A percentile compares a stretch with the other conserved stretches of the same genome.
phyloP scores from a whole-genome alignment of 2,329 filamentous ascomycete species.

The Penicillium sp. region DNA sequence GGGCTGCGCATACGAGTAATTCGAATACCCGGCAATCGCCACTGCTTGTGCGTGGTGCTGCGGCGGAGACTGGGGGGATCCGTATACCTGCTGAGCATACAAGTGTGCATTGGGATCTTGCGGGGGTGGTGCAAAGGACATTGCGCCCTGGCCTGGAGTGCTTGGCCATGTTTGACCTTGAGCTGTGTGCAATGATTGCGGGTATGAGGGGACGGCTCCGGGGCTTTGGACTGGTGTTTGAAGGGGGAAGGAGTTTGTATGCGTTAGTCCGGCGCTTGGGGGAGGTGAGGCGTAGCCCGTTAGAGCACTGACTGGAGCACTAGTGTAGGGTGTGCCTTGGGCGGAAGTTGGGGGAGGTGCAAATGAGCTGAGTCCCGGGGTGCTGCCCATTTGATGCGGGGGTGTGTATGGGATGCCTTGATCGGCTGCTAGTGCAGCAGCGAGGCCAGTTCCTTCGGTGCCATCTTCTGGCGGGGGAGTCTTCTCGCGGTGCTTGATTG shows the following conservation, averaged over 20 bases:
- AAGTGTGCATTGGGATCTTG: constrained; percentile 35
- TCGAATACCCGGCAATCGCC: constrained; percentile 42
- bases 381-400: constrained; percentile 26
- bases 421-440: constrained; percentile 44
- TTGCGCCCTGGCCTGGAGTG: constrained; percentile 24
- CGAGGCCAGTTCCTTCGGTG: constrained; percentile 48
- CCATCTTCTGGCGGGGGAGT: constrained; percentile 64
- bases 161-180: constrained; percentile 17
- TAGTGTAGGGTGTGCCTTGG: constrained; percentile 26
- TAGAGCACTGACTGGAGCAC: constrained; percentile 17
- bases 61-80: constrained; percentile 22
- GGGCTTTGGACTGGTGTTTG: constrained; percentile 30
- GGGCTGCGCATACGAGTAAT: constrained; percentile 45
- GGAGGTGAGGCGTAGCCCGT: constrained; percentile 38
- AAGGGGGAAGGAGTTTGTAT: constrained; percentile 28
- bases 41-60: constrained; percentile 20
- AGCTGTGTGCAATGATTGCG: constrained; percentile 23
- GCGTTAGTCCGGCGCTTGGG: constrained; percentile 36
- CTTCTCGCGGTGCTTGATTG: constrained; percentile 65
- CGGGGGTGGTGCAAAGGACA: constrained; percentile 29
- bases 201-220: constrained; percentile 31
- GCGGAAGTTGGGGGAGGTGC: constrained; percentile 24
- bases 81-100: constrained; percentile 33
- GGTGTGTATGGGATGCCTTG: constrained; percentile 35
- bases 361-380: constrained; percentile 19